phyloP scores from a whole-genome alignment of 306 rosid genomes.

The Aeschynomene evenia region DNA sequence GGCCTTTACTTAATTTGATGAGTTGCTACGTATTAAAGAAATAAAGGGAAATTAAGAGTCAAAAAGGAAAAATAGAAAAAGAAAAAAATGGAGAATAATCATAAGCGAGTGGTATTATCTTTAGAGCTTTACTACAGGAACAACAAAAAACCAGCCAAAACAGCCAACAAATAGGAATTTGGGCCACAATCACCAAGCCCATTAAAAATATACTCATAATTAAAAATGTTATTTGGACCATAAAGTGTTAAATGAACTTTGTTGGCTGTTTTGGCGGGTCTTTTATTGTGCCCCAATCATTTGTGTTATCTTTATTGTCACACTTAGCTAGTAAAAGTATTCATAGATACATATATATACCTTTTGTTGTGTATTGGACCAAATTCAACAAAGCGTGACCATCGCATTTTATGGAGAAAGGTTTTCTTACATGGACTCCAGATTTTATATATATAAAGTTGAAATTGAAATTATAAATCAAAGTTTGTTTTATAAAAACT shows the following conservation, averaged over 20 bases:
- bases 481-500: not conserved
- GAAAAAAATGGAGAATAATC: not conserved
- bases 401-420: not conserved
- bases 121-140: too few relatives aligned
- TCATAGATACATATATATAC: not conserved
- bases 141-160: too few relatives aligned
- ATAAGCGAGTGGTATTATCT: too few relatives aligned
- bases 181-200: too few relatives aligned
- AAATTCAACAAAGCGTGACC: not conserved
- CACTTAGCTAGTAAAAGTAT: not conserved
- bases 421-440: too few relatives aligned
- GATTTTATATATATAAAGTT: not conserved
- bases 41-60: not conserved
- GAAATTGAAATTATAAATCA: not conserved
- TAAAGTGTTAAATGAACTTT: too few relatives aligned
- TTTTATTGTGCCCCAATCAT: too few relatives aligned
- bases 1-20: conserved; percentile 7
- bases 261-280: too few relatives aligned
- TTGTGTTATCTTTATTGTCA: conserved; percentile 5
- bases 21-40: not conserved
- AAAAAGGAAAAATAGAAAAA: not conserved
- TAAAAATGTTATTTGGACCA: too few relatives aligned
- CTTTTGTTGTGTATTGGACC: not conserved
- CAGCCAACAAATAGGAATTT: too few relatives aligned
- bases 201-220: too few relatives aligned